A percentile compares a stretch with the other conserved stretches of the same genome.
Conservation (phyloP, 257 asterid species). For the Forsythia viridissima region DNA sequence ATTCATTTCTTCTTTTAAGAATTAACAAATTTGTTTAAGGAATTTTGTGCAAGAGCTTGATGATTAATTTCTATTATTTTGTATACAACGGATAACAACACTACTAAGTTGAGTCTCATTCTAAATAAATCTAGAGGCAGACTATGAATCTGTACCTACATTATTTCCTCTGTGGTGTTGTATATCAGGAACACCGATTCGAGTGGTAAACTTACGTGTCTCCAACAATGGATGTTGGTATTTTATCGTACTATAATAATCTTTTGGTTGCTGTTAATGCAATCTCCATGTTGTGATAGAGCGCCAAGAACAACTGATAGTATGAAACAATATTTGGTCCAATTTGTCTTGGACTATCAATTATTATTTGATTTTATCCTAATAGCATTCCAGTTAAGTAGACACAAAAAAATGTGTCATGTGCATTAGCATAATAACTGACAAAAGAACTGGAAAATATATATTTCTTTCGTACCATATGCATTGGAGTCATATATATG, state of each 20-base stretch:
- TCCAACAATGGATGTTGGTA: background rate
- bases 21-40: too few species aligned
- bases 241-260: background rate
- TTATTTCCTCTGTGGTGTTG: slow-evolving; percentile 71
- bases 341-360: background rate
- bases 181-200: slow-evolving; percentile 87
- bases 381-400: background rate
- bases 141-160: too few species aligned
- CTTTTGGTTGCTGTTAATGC: background rate
- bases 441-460: background rate
- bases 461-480: background rate
- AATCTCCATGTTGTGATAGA: background rate
- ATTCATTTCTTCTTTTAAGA: too few species aligned
- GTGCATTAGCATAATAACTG: background rate
- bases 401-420: background rate
- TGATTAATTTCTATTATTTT: too few species aligned
- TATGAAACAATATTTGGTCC: background rate
- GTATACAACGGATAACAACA: too few species aligned
- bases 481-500: background rate
- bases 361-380: background rate
- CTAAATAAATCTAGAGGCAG: too few species aligned
- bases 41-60: too few species aligned
- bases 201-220: slow-evolving; percentile 56
- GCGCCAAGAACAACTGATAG: background rate
- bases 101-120: too few species aligned